Conservation (phyloP, 2,329 filamentous ascomycete species). For the Sclerotinia spermophila region DNA sequence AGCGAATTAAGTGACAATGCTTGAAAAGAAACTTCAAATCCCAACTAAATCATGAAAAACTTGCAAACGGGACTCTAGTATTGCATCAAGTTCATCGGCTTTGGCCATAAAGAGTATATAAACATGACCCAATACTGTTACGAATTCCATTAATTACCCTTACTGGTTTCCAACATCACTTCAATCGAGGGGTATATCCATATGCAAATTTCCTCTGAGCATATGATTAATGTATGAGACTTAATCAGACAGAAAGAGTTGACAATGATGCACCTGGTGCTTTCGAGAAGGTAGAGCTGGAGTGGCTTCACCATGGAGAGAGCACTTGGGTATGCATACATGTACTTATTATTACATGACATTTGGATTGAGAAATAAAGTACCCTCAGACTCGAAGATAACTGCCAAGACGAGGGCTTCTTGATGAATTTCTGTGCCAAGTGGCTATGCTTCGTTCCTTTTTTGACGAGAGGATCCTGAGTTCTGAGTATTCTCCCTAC, state of each 20-base stretch:
- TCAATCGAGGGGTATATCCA: slow-evolving; percentile 5
- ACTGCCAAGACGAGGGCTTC: neutral
- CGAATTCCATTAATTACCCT: neutral
- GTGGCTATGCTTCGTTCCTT: neutral
- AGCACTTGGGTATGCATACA: slow-evolving; percentile 19
- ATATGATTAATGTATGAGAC: neutral
- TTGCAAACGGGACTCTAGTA: neutral
- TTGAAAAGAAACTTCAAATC: neutral
- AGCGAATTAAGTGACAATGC: neutral
- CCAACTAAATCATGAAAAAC: neutral
- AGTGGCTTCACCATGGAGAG: slow-evolving; percentile 8
- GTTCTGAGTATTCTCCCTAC: neutral
- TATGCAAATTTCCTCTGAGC: neutral
- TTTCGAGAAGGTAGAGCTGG: neutral
- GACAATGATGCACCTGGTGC: slow-evolving; percentile 11
- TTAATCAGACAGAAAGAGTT: neutral
- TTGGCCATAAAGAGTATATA: neutral
- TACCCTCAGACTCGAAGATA: neutral
- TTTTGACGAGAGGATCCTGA: neutral
- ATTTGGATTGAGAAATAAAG: neutral
- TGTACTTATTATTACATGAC: slow-evolving; percentile 3
- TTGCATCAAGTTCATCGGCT: neutral
- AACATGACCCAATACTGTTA: neutral
- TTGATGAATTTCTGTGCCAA: slow-evolving; percentile 12
- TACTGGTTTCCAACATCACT: neutral